Evolutionary conservation across 257 asterid genomes (phyloP), one percentile per base, ranked within the genome.

Genomic region (Leptodermis oblonga): DNA sequence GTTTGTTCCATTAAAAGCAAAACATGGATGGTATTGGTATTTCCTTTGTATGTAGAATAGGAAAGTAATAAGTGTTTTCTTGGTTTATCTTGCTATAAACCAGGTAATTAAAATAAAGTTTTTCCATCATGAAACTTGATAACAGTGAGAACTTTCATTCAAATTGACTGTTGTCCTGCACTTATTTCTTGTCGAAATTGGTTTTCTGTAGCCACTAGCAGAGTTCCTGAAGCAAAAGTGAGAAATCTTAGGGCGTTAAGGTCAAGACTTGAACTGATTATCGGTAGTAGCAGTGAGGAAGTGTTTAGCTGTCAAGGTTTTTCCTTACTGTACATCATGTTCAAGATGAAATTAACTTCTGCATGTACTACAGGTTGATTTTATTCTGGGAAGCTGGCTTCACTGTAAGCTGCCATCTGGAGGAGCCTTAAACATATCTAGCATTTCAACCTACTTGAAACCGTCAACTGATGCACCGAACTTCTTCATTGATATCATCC

Each of bases 401-500:
- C 90, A 90, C 78, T 84, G 96, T 86, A 70, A 78, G 80, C 75
- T 90, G 74, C 98, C 98, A 25, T 79, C 94, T 0, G 97, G 95
- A 7, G 92, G 83, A 71, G 82, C 81, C 49, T 74, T 90, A 76
- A 87, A 90, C 85, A 93, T 90, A 25, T 81, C 90, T 25, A 87
- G 86, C 81, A 86, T 93, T 70, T 86, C 92, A 0, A 85, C 88
- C 70, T 88, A 90, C 76, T 69, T 88, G 71, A 88, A 82, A 43
- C 65, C 97, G 65, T 76, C 75, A 6, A 87, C 95, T 2, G 84
- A 90, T 76, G 99, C 97, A 2, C 97, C 99, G 7, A 91, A 93
- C 81, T 88, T 90, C 79, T 62, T 88, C 42, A 4, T 90, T 18
- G 99, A 88, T 0, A 79, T 90, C 76, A 86, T 93, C 77, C 94